Percentiles rank a stretch among this genome's conserved stretches.
phyloP scores from a whole-genome alignment of 805 yeast genomes.

The Tetrapisispora arboricola region DNA sequence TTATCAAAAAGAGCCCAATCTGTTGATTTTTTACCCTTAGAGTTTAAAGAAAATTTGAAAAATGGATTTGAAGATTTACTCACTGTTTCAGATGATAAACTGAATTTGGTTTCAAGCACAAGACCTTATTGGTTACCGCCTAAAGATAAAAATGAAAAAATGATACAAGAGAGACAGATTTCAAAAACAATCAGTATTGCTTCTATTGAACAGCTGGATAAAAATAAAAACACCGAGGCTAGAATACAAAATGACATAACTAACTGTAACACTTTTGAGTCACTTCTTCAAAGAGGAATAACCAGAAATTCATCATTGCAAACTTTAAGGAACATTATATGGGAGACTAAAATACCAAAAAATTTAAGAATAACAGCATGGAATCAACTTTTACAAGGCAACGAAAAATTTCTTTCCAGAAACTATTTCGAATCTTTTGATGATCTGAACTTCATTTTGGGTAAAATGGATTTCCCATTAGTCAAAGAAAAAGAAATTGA shows the following conservation, averaged over 20 bases:
- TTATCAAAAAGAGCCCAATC: conserved; percentile 26
- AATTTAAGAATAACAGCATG: conserved; percentile 18
- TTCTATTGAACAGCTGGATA: conserved; percentile 26
- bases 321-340: conserved; percentile 18
- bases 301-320: conserved; percentile 25
- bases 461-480: conserved; percentile 24
- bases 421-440: conserved; percentile 31
- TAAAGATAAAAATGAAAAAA: conserved; percentile 41
- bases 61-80: conserved; percentile 45
- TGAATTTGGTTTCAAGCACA: conserved; percentile 42
- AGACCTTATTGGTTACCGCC: conserved; percentile 70
- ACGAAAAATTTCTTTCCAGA: conserved; percentile 14
- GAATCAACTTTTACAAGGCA: conserved; percentile 19
- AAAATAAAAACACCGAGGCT: conserved; percentile 21
- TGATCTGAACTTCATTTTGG: conserved; percentile 27
- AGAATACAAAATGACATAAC: conserved; percentile 19
- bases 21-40: conserved; percentile 28
- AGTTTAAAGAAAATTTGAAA: conserved; percentile 26
- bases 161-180: conserved; percentile 48
- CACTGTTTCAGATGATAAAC: conserved; percentile 51
- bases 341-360: conserved; percentile 24
- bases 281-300: conserved; percentile 23
- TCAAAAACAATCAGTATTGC: conserved; percentile 30
- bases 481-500: conserved; percentile 25
- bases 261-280: conserved; percentile 18